These are phyloP conservation scores for Macrophomina pseudophaseolina DNA, from an alignment of 2,329 filamentous ascomycete genomes.

Conservation along the genomic window DNA sequence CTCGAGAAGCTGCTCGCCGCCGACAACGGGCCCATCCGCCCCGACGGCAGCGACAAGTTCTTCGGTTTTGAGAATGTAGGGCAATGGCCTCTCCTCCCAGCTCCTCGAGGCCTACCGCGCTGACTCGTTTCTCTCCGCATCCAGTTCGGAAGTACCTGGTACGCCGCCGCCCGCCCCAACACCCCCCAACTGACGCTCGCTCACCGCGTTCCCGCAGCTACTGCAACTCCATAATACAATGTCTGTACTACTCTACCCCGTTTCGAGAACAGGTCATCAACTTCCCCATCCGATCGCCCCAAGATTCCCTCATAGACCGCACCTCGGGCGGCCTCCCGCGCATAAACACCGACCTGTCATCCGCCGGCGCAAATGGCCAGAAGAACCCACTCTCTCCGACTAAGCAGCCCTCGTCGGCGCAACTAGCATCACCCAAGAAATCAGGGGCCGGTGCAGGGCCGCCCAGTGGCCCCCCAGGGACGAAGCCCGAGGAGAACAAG, in stretches of 20 bases:
- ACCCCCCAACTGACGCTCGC: slow-evolving; percentile 16
- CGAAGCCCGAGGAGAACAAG: slow-evolving; percentile 86
- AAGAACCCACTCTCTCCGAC: slow-evolving; percentile 58
- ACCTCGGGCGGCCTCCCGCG: slow-evolving; percentile 43
- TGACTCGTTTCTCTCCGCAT: slow-evolving; percentile 30
- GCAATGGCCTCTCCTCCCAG: slow-evolving; percentile 31
- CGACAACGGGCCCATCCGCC: slow-evolving; percentile 78
- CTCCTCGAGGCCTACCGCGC: slow-evolving; percentile 28
- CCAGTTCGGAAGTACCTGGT: slow-evolving; percentile 98
- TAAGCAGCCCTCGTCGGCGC: slow-evolving; percentile 45
- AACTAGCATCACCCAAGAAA: slow-evolving; percentile 33
- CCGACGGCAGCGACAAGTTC: slow-evolving; percentile 95
- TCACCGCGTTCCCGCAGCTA: slow-evolving; percentile 65
- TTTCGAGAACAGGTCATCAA: slow-evolving; percentile 95
- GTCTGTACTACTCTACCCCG: slow-evolving; percentile 90
- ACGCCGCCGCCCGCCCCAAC: slow-evolving; percentile 42
- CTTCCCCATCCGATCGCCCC: slow-evolving; percentile 76
- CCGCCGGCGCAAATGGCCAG: slow-evolving; percentile 42
- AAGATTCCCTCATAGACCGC: slow-evolving; percentile 69
- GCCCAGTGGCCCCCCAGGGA: slow-evolving; percentile 60
- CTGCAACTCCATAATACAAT: slow-evolving; percentile 97
- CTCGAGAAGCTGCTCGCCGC: slow-evolving; percentile 81
- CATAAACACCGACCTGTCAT: slow-evolving; percentile 46
- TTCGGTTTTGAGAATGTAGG: slow-evolving; percentile 97
- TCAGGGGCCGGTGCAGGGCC: slow-evolving; percentile 55